Base-by-base conservation (phyloP, 2,329 filamentous ascomycete species). In the Endothia cerciana region DNA sequence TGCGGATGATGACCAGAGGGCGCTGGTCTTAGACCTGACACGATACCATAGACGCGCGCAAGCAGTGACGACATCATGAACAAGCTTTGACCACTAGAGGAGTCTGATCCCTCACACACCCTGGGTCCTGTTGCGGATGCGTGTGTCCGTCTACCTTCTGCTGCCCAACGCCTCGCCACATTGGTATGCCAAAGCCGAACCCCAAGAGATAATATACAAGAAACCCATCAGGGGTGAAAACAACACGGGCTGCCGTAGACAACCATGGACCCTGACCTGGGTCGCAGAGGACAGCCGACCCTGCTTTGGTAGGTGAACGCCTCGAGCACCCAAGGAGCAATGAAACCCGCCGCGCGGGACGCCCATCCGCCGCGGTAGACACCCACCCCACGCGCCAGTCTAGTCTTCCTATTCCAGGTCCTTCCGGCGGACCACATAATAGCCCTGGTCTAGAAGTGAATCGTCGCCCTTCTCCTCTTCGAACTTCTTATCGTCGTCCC, bases 391-490 rank as follows among this genome's bases (percentile, higher is more conserved):
- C 17, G 28, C 55, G 36, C 33, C 51, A 56, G 7, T 22, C 5
- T n/a, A 4, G 8, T 19, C 2, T 28, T 8, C 8, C 19, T 53
- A 86, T 59, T 86, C 80, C 69, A 87, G 70, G 68, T 87, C 84
- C 69, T 76, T 80, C 72, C 80, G 79, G 38, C 84, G 76, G 3
- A 87, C 83, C 2, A 87, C 77, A 22, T 87, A 79, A 59, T 87
- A 87, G 0, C 85, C 85, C 67, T 81, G 79, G 63, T 79, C 81
- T 40, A 87, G 74, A 2, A 79, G 73, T 2, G 74, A 74, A 10
- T 82, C 80, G 53, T 82, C 78, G 0, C 82, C 83, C 1, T 71
- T 72, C 72, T 87, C 85, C 73, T 87, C 85, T 19, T 83, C 83
- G 41, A 81, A 82, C 11, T 72, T 70, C 22, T 76, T 73, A 11